Base-by-base conservation (phyloP, 305 asterid genomes). In the Fraxinus ornus region DNA sequence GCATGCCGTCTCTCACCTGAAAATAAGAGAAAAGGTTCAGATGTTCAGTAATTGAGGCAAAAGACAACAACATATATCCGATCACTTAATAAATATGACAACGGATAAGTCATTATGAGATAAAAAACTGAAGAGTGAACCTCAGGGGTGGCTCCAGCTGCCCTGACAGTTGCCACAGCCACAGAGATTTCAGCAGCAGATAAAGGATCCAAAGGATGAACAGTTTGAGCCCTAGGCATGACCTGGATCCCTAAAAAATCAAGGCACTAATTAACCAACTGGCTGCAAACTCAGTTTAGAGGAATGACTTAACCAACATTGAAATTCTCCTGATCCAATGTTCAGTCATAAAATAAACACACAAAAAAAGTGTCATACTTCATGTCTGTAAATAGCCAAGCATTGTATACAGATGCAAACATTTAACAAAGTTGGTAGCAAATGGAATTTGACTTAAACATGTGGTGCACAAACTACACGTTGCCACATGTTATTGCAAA, bases 1-100 rank as follows among this genome's bases (percentile, higher is more conserved):
- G 87, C 97, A 96, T 96, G 89, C 98, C 89, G 87, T 96, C 99
- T 85, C 98, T 90, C 70, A 96, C 97, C 99, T 96, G 89, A 78
- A 88, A 84, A 71, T 37, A 24, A 39, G 13, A 82, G 47, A 49
- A 21, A 78, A 64, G 21, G 60, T 72, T 41, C 72, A 83, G 47
- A 41, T 71, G 4, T 60, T 57, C 30, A 60, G 70, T 21, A 60
- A 57, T 37, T 75, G 71, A 19, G 72, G 77, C 78, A 81, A 77
- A 79, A 47, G 7, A 22, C 19, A 60, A 7, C 30, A 60, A 7
- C 15, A 60, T 19, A 21, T 21, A 13, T 12, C 33, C 22, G 66
- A 55, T 82, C 36, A 70, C 60, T 52, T 7, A 36, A 57, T 60
- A 60, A 60, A 21, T 60, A 60, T 21, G 30, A 21, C 13, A 60